phyloP scores from a whole-genome alignment of 2,329 filamentous ascomycete species.

The Trichothecium sympodiale region DNA sequence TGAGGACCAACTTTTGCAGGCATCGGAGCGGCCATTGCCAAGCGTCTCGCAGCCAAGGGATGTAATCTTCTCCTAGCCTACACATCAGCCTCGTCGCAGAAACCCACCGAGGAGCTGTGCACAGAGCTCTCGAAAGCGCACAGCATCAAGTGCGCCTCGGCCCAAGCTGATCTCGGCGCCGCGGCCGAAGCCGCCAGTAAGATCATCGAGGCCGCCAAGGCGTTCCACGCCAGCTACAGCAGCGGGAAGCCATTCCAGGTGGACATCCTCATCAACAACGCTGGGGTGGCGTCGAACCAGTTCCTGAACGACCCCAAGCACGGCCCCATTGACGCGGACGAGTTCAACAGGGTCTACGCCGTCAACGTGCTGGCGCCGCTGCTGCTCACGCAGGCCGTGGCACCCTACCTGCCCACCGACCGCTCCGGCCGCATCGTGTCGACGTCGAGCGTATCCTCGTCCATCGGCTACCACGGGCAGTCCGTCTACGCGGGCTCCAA shows the following conservation, averaged over 20 bases:
- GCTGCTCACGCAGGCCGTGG: conserved; percentile 62
- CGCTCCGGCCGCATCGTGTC: conserved; percentile 49
- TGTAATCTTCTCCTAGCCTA: conserved; percentile 49
- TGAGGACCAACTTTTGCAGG: conserved; percentile 27
- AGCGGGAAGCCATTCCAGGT: conserved; percentile 27
- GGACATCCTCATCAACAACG: conserved; percentile 83
- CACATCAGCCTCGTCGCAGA: conserved; percentile 41
- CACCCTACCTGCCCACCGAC: conserved; percentile 59
- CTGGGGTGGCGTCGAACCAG: conserved; percentile 60
- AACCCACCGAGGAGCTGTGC: conserved; percentile 34
- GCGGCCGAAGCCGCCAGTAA: conserved; percentile 13
- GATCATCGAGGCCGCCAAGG: conserved; percentile 15
- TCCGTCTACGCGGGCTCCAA: conserved; percentile 47
- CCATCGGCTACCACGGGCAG: conserved; percentile 41
- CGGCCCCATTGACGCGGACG: conserved; percentile 40
- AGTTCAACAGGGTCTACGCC: conserved; percentile 63
- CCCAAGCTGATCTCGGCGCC: conserved; percentile 18
- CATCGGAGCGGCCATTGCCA: conserved; percentile 48
- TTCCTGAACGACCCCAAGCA: conserved; percentile 42
- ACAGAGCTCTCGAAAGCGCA: conserved; percentile 26
- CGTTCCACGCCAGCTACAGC: conserved; percentile 3
- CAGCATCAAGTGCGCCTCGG: conserved; percentile 16
- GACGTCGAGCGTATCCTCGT: conserved; percentile 43
- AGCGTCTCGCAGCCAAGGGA: conserved; percentile 49
- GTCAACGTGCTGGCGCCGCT: conserved; percentile 77